phyloP scores from a whole-genome alignment of 2,329 filamentous ascomycete species.

The Cercospora sp. region DNA sequence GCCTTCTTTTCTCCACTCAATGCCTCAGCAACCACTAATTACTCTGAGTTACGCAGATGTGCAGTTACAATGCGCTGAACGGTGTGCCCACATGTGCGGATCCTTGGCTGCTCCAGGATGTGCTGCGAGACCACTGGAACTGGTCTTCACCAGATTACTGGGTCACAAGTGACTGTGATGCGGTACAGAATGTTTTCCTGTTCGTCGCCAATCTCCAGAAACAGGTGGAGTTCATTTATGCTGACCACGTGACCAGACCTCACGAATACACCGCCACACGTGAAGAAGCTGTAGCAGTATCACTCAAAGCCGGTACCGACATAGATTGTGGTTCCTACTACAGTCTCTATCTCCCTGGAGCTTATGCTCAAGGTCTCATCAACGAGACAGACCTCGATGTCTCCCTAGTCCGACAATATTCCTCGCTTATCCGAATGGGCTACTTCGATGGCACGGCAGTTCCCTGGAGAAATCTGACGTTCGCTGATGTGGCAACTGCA shows the following conservation, averaged over 20 bases:
- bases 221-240: neutral
- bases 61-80: conserved; percentile 59
- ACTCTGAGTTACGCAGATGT: conserved; percentile 7
- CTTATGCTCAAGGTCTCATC: conserved; percentile 46
- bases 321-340: conserved; percentile 45
- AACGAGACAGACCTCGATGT: conserved; percentile 51
- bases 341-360: conserved; percentile 23
- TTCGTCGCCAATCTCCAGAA: neutral
- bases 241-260: conserved; percentile 30
- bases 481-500: conserved; percentile 57
- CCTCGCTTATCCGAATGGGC: conserved; percentile 56
- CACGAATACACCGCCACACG: conserved; percentile 47
- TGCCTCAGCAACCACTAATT: neutral
- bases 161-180: conserved; percentile 66
- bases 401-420: conserved; percentile 55
- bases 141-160: conserved; percentile 63
- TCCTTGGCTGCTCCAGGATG: conserved; percentile 60
- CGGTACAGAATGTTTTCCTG: conserved; percentile 56
- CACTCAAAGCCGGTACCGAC: conserved; percentile 55
- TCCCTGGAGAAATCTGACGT: conserved; percentile 56
- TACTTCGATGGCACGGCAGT: conserved; percentile 56
- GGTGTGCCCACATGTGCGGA: conserved; percentile 66
- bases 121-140: conserved; percentile 66
- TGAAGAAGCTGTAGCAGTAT: conserved; percentile 50
- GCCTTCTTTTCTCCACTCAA: conserved; percentile 34